These are phyloP conservation scores for Candolleomyces eurysporus DNA, from an alignment of 768 basidiomycete genomes.

Conservation along the genomic window DNA sequence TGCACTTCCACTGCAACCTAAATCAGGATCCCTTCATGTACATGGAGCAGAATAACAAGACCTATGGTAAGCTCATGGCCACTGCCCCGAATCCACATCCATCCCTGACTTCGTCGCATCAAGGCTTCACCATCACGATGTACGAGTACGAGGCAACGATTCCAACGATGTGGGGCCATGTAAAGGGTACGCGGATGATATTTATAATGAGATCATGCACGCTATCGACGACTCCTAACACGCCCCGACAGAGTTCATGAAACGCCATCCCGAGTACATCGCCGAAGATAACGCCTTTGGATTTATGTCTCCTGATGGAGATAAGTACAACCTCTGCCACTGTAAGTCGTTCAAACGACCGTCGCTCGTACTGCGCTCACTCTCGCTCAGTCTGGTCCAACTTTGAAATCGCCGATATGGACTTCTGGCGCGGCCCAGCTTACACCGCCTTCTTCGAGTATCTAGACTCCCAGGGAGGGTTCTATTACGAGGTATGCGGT, in stretches of 20 bases:
- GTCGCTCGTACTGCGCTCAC: constrained; percentile 10
- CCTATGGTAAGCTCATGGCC: constrained; percentile 46
- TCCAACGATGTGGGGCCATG: constrained; percentile 67
- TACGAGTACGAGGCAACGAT: constrained; percentile 78
- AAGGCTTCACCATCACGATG: constrained; percentile 69
- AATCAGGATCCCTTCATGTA: constrained; percentile 64
- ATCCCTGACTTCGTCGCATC: constrained; percentile 10
- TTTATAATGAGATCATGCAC: constrained; percentile 6
- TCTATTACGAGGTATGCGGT: constrained; percentile 63
- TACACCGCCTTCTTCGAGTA: constrained; percentile 67
- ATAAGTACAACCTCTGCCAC: constrained; percentile 71
- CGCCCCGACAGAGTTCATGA: constrained; percentile 50
- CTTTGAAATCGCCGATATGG: constrained; percentile 70
- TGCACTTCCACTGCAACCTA: constrained; percentile 75
- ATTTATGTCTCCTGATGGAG: constrained; percentile 54
- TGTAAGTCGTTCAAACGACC: constrained; percentile 38
- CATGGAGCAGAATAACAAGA: constrained; percentile 68
- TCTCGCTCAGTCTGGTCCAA: constrained; percentile 49
- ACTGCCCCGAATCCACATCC: background rate
- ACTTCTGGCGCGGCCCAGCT: constrained; percentile 63
- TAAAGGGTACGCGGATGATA: constrained; percentile 46
- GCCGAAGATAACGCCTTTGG: constrained; percentile 57
- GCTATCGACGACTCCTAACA: background rate
- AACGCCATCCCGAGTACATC: constrained; percentile 52
- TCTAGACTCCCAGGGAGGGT: constrained; percentile 59